Percentiles rank a stretch among this genome's conserved stretches.
phyloP scores from a whole-genome alignment of 1,284 basidiomycete species.

The Volvariella volvacea region DNA sequence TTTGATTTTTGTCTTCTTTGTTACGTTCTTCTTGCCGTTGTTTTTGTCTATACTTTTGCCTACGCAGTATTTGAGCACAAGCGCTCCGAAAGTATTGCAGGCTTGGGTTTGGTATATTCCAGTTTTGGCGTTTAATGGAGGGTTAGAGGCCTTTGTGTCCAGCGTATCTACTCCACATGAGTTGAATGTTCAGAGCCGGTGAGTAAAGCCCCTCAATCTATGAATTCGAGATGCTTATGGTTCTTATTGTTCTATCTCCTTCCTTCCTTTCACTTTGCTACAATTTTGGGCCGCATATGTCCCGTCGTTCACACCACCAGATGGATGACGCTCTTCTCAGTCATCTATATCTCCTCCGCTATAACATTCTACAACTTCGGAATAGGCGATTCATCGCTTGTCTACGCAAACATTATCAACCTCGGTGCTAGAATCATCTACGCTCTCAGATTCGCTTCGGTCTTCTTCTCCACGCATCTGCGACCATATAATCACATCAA shows the following conservation, averaged over 20 bases:
- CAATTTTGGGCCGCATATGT: too few species aligned
- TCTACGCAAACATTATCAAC: constrained; percentile 70
- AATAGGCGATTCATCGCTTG: constrained; percentile 64
- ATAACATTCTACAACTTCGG: constrained; percentile 40
- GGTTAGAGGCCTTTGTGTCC: constrained; percentile 84
- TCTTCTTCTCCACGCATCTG: constrained; percentile 24
- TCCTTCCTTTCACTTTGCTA: background rate
- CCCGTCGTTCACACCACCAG: constrained; percentile 24
- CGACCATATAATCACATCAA: constrained; percentile 9
- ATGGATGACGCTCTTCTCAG: constrained; percentile 67
- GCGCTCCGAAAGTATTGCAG: constrained; percentile 66
- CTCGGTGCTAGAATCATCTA: constrained; percentile 54
- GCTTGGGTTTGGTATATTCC: constrained; percentile 87
- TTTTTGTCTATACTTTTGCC: constrained; percentile 70
- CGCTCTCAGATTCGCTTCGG: constrained; percentile 28
- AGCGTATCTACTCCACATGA: constrained; percentile 65
- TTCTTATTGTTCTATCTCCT: constrained; percentile 4
- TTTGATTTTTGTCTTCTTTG: constrained; percentile 69
- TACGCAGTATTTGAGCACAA: constrained; percentile 60
- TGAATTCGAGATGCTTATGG: constrained; percentile 3
- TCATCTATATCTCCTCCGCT: constrained; percentile 50
- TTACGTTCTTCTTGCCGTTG: constrained; percentile 66
- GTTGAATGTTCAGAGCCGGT: constrained; percentile 60
- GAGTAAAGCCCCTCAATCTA: constrained; percentile 19
- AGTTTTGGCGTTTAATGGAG: constrained; percentile 81